Evolutionary conservation across 2,329 filamentous ascomycete species (phyloP).

Genomic region (Monosporascus sp.): DNA sequence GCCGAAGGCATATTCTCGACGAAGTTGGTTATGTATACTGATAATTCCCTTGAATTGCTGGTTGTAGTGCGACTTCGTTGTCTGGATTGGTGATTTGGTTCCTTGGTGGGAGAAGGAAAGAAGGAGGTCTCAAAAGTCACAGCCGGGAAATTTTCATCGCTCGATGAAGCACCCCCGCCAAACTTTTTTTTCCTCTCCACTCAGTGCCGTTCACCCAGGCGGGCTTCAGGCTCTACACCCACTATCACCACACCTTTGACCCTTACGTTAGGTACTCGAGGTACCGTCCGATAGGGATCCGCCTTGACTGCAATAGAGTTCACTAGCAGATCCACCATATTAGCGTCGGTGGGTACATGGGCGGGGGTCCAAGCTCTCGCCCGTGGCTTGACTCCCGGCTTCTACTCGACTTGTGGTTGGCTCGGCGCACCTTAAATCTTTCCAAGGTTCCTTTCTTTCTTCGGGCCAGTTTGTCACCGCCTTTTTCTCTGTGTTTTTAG

Average conservation of each 20-base stretch:
- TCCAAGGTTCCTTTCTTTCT: constrained; percentile 3
- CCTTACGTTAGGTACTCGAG: background rate
- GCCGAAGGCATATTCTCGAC: constrained; percentile 72
- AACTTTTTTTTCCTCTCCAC: constrained; percentile 23
- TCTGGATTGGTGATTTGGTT: constrained; percentile 41
- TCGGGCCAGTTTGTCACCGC: constrained; percentile 21
- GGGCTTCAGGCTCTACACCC: background rate
- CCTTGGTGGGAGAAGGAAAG: constrained; percentile 28
- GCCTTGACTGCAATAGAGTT: background rate
- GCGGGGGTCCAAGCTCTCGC: background rate
- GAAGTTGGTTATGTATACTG: constrained; percentile 46
- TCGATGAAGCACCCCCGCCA: constrained; percentile 16
- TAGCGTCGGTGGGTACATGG: too few species aligned
- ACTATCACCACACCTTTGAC: too few species aligned
- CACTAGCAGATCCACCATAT: background rate
- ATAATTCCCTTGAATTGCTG: constrained; percentile 16
- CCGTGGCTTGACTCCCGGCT: background rate
- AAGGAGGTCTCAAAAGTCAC: constrained; percentile 18
- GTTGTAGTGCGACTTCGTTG: constrained; percentile 60
- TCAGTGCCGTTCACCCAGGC: background rate
- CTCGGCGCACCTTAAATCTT: constrained; percentile 3
- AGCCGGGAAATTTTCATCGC: constrained; percentile 21
- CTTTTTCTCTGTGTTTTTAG: constrained; percentile 14
- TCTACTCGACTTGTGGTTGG: constrained; percentile 18
- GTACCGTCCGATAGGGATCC: background rate